Conservation (phyloP, 2,329 filamentous ascomycete species). For the Sarocladium brachiariae region DNA sequence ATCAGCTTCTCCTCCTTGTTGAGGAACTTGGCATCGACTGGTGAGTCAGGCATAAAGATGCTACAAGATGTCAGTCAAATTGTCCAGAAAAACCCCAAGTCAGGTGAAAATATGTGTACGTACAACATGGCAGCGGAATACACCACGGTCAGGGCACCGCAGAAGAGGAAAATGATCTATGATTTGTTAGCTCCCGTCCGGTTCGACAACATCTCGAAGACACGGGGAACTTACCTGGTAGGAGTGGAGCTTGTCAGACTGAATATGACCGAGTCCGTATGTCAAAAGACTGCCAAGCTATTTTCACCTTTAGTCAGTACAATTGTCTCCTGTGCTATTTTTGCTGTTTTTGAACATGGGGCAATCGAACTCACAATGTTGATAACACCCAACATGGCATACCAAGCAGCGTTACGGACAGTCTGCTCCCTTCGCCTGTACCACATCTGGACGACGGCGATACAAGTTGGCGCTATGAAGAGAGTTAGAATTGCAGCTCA, state of each 20-base stretch:
- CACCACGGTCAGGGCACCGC: slow-evolving; percentile 35
- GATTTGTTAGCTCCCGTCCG: not conserved
- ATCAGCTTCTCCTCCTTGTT: slow-evolving; percentile 48
- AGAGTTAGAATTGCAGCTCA: not conserved
- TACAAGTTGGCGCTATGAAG: slow-evolving; percentile 21
- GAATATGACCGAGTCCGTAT: slow-evolving; percentile 25
- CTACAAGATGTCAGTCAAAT: slow-evolving; percentile 3
- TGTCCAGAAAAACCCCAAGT: not conserved
- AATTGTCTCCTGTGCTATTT: not conserved
- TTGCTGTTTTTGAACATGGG: not conserved
- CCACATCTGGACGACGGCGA: slow-evolving; percentile 29
- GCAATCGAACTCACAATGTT: slow-evolving; percentile 23
- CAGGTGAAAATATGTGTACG: slow-evolving; percentile 35
- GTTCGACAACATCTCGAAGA: not conserved
- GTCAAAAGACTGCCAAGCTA: slow-evolving; percentile 23
- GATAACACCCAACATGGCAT: slow-evolving; percentile 24
- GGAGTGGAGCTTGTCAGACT: slow-evolving; percentile 19
- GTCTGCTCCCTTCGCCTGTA: slow-evolving; percentile 28
- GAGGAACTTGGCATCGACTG: slow-evolving; percentile 52
- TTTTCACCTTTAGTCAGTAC: not conserved
- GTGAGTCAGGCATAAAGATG: slow-evolving; percentile 56
- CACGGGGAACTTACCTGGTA: slow-evolving; percentile 30
- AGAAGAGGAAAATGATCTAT: slow-evolving; percentile 27
- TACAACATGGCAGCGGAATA: slow-evolving; percentile 40
- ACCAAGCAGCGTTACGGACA: slow-evolving; percentile 22